A percentile compares a stretch with the other conserved stretches of the same genome.
These are phyloP conservation scores for Vachellia collinsii DNA, from an alignment of 306 rosid genomes.

Conservation along the genomic window DNA sequence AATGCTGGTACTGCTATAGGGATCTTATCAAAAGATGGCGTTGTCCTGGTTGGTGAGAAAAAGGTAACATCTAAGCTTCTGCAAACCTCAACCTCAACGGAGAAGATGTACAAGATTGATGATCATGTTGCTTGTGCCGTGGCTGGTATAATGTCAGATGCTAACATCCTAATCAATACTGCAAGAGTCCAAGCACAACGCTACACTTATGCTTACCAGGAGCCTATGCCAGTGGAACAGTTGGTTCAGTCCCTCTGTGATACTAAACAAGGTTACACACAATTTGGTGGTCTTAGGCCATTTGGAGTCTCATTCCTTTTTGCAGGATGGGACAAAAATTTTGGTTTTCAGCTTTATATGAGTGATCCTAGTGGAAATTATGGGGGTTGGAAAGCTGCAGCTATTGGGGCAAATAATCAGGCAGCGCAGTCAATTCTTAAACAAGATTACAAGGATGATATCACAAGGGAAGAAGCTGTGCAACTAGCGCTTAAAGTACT, in stretches of 20 bases:
- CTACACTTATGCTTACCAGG: slow-evolving; percentile 50
- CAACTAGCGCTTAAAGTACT: slow-evolving; percentile 57
- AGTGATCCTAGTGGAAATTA: slow-evolving; percentile 62
- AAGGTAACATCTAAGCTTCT: slow-evolving; percentile 59
- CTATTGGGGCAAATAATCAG: slow-evolving; percentile 55
- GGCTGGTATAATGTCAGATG: slow-evolving; percentile 60
- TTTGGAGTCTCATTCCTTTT: slow-evolving; percentile 57
- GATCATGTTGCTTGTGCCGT: slow-evolving; percentile 60
- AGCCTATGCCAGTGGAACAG: slow-evolving; percentile 62
- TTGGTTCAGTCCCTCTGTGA: slow-evolving; percentile 61
- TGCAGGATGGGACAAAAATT: slow-evolving; percentile 62
- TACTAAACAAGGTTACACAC: slow-evolving; percentile 59
- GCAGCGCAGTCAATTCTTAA: slow-evolving; percentile 55
- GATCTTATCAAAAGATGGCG: slow-evolving; percentile 56
- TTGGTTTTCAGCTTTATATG: slow-evolving; percentile 59
- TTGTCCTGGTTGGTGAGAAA: slow-evolving; percentile 58
- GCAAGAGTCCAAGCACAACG: slow-evolving; percentile 61
- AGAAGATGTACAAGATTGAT: slow-evolving; percentile 60
- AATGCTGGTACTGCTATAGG: slow-evolving; percentile 61
- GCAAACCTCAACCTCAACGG: slow-evolving; percentile 56
- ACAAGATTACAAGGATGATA: slow-evolving; percentile 61
- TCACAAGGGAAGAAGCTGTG: slow-evolving; percentile 54
- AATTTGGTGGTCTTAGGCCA: slow-evolving; percentile 57
- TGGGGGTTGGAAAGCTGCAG: slow-evolving; percentile 63
- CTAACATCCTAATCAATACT: slow-evolving; percentile 56